Evolutionary conservation across 2,329 filamentous ascomycete genomes (phyloP), one percentile per base, ranked within the genome.

Genomic region (Coniochaeta sp.): DNA sequence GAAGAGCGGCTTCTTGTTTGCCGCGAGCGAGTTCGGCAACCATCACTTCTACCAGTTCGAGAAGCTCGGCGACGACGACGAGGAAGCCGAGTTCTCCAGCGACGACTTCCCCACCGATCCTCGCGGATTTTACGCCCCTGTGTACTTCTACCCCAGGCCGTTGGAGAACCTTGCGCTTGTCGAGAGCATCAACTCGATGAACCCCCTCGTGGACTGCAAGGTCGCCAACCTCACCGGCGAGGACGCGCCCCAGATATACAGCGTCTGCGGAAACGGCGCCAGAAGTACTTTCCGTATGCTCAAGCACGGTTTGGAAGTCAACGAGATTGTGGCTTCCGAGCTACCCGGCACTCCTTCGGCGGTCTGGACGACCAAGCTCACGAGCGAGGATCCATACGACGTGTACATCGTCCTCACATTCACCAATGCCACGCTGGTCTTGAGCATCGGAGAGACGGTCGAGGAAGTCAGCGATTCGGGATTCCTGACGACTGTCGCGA

Each of bases 1-100:
- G 65, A 96, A 96, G 76, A 96, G 92, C 65, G 96, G 95, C 30
- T 99, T 96, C 70, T 82, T 99, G 12, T 99, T 95, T 69, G 89
- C 93, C 58, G 91, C 92, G 8, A 91, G 90, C 69, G 93, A 99
- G 73, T 92, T 89, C 64, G 95, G 96, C 32, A 95, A 97, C 71
- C 90, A 96, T 71, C 87, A 92, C 62, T 92, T 99, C 66, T 99
- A 98, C 73, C 93, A 98, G 71, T 96, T 99, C 63, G 92, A 97
- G 72, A 96, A 96, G 69, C 85, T 99, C 7, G 96, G 93, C 47
- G 95, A 99, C 63, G 93, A 98, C 67, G 92, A 96, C 63, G 89
- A 96, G 2, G 92, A 98, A 73, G 81, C 86, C 0, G 89, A 96
- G 69, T 97, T 93, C 68, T 82, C 80, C 28, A 97, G 93, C 73